Percentiles rank a stretch among this genome's conserved stretches.
These are phyloP conservation scores for Protomyces lactucae-debilis DNA, from an alignment of 1,139 yeast genomes.

Conservation along the genomic window DNA sequence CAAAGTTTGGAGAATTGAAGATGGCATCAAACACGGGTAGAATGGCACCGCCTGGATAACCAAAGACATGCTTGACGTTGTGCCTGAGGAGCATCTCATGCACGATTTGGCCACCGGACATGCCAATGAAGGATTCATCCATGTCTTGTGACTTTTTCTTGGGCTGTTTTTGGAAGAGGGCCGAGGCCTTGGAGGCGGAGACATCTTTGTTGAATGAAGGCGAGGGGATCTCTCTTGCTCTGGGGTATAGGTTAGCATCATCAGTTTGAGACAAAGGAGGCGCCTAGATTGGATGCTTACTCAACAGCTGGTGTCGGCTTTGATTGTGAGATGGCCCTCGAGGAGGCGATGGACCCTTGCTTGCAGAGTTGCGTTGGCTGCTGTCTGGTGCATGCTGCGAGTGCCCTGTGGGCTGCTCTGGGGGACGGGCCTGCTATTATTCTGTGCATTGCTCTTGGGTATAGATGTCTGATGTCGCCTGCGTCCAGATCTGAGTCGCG, in stretches of 20 bases:
- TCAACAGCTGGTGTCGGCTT: neutral
- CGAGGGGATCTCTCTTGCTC: conserved; percentile 31
- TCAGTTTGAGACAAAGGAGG: neutral
- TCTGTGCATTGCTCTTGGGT: neutral
- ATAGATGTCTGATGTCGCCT: too few relatives aligned
- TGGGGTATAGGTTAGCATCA: neutral
- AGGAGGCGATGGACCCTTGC: neutral
- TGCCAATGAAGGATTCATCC: conserved; percentile 85
- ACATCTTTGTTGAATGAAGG: conserved; percentile 36
- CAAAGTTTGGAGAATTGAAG: conserved; percentile 81
- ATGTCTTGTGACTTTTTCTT: conserved; percentile 37
- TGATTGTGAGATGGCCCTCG: neutral
- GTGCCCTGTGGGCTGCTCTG: neutral
- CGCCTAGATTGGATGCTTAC: neutral
- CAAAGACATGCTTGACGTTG: conserved; percentile 58
- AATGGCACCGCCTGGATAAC: conserved; percentile 89
- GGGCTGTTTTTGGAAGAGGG: neutral
- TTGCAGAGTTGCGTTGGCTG: neutral
- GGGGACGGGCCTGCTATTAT: neutral
- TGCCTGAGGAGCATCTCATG: conserved; percentile 99
- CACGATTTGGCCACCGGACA: conserved; percentile 95
- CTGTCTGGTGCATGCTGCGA: neutral
- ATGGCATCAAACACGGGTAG: conserved; percentile 97
- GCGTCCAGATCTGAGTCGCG: too few relatives aligned
- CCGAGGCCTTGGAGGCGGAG: conserved; percentile 11